Percentiles rank a stretch among this genome's conserved stretches.
Conservation (phyloP, 306 rosid species). For the Citrullus colocynthis region DNA sequence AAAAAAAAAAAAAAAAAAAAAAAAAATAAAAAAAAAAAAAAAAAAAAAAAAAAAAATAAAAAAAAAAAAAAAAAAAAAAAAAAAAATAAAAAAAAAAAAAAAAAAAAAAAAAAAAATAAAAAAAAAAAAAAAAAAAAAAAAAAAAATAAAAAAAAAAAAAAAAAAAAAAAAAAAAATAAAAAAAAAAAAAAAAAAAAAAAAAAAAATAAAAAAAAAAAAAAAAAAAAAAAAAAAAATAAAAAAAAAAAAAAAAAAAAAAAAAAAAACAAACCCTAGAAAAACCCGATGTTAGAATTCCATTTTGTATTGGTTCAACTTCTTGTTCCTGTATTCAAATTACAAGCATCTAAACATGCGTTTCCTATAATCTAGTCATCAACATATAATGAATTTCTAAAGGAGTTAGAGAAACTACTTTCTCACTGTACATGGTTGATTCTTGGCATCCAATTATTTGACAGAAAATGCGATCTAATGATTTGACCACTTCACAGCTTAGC, state of each 20-base stretch:
- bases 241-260: not conserved
- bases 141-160: too few species aligned
- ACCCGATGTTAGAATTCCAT: not conserved
- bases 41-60: too few species aligned
- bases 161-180: too few species aligned
- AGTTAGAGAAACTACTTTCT: not conserved
- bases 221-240: not conserved
- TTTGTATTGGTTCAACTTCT: not conserved
- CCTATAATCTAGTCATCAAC: not conserved
- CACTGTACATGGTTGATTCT: not conserved
- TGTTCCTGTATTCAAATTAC: not conserved
- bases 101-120: too few species aligned
- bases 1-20: not conserved
- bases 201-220: too few species aligned
- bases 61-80: not conserved
- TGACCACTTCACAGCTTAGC: conserved; percentile 1
- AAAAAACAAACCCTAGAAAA: not conserved
- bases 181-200: not conserved
- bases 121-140: not conserved
- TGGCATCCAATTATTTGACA: not conserved
- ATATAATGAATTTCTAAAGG: not conserved
- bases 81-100: too few species aligned
- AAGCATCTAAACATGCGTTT: not conserved
- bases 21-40: too few species aligned
- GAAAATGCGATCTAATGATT: not conserved